phyloP scores from a whole-genome alignment of 768 basidiomycete species.

The Termitomyces sp. region DNA sequence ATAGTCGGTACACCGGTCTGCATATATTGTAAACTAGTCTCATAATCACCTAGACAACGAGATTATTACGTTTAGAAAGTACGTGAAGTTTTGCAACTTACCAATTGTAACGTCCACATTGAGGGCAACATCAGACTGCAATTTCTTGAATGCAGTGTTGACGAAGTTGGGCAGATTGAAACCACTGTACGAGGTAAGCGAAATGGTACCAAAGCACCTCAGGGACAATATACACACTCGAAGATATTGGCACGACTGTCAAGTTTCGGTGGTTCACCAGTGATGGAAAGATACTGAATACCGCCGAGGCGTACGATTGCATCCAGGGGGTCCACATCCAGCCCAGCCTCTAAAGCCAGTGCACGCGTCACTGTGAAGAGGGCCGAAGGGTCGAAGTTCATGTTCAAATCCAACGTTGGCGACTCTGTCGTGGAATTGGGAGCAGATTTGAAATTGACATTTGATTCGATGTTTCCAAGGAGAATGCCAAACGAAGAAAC shows the following conservation, averaged over 20 bases:
- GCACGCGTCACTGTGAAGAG: conserved; percentile 71
- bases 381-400: conserved; percentile 67
- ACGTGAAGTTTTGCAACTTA: conserved; percentile 15
- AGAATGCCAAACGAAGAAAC: conserved; percentile 59
- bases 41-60: conserved; percentile 49
- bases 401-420: conserved; percentile 53
- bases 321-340: conserved; percentile 60
- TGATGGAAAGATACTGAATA: conserved; percentile 51
- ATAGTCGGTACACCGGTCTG: conserved; percentile 53
- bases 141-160: conserved; percentile 60
- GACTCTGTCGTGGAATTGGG: conserved; percentile 56
- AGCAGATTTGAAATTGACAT: conserved; percentile 45
- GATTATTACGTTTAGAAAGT: background rate
- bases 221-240: conserved; percentile 34
- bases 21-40: conserved; percentile 58
- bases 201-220: background rate
- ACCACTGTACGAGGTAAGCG: conserved; percentile 31
- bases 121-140: conserved; percentile 60
- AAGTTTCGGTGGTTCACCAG: conserved; percentile 24
- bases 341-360: conserved; percentile 61
- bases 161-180: conserved; percentile 65
- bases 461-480: conserved; percentile 58
- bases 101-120: conserved; percentile 57
- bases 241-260: conserved; percentile 48
- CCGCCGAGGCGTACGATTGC: conserved; percentile 65